A percentile compares a stretch with the other conserved stretches of the same genome.
Conservation (phyloP, 2,329 filamentous ascomycete species). For the Tolypocladium capitatum region DNA sequence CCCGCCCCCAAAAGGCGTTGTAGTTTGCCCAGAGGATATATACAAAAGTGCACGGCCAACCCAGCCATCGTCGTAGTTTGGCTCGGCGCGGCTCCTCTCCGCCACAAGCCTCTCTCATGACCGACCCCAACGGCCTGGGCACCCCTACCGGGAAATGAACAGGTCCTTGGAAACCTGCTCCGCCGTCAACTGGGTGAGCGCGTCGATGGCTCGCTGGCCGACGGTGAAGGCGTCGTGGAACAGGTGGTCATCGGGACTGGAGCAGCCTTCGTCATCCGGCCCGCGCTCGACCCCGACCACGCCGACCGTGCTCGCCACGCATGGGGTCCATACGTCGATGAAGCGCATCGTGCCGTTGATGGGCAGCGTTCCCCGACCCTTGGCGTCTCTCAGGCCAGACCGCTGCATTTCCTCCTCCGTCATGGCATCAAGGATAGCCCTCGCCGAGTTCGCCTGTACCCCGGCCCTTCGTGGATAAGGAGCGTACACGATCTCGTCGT, state of each 20-base stretch:
- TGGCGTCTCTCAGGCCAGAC: conserved; percentile 26
- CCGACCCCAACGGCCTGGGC: background rate
- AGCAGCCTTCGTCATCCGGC: conserved; percentile 18
- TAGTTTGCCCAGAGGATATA: background rate
- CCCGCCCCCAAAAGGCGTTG: background rate
- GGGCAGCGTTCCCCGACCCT: conserved; percentile 26
- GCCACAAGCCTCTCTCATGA: background rate
- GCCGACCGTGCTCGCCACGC: conserved; percentile 15
- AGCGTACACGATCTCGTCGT: conserved; percentile 14
- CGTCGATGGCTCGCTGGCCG: conserved; percentile 16
- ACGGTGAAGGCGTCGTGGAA: conserved; percentile 40
- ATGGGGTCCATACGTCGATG: conserved; percentile 29
- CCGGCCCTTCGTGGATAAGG: conserved; percentile 26
- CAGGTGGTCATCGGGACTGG: conserved; percentile 30
- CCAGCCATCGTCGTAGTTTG: too few relatives aligned
- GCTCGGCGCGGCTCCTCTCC: background rate
- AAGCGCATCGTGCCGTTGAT: conserved; percentile 22
- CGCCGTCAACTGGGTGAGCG: conserved; percentile 6
- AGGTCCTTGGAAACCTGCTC: conserved; percentile 10
- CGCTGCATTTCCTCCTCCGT: conserved; percentile 33
- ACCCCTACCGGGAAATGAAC: conserved; percentile 5
- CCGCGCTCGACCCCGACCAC: conserved; percentile 6
- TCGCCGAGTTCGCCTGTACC: conserved; percentile 26
- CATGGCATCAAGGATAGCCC: conserved; percentile 29
- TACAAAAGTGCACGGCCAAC: background rate